Base-by-base conservation (phyloP, 495 filamentous ascomycete genomes). In the Aspergillus saccharolyticus region DNA sequence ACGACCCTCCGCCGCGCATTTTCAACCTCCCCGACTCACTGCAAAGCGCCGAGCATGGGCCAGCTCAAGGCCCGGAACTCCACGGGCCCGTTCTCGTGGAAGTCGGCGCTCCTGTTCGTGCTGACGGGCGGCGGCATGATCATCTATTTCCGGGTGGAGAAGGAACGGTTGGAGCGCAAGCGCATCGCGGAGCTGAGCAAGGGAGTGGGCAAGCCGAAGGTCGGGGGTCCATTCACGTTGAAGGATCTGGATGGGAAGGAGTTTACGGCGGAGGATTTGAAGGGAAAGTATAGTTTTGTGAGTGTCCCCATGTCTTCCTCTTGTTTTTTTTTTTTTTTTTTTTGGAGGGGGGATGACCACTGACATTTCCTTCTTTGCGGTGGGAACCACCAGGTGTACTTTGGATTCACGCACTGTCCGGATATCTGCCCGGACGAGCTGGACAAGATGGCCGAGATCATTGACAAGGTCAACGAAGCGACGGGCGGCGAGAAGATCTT, bases 391-490 rank as follows among this genome's bases (percentile, higher is more conserved):
- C 60, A 88, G 89, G 85, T 97, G 45, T 98, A 98, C 74, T 98
- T 97, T 69, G 94, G 94, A 63, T 98, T 98, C 84, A 90, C 90
- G 15, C 91, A 96, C 73, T 98, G 94, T 70, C 94, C 94, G 14
- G 94, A 98, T 72, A 98, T 98, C 72, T 98, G 94, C 78, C 94
- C 94, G 25, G 94, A 98, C 63, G 94, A 98, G 77, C 86, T 98
- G 53, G 94, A 98, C 72, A 98, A 98, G 76, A 96, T 98, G 91
- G 90, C 92, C 48, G 77, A 78, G 60, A 96, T 96, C 80, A 89
- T 95, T 67, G 90, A 97, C 68, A 78, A 88, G 44, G 90, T 94
- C 48, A 79, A 83, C 62, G 80, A 67, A 18, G 60, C 66, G 24
- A 74, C 78, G 19, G 68, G 73, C 44, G 69, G 71, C 46, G 66